Conservation (phyloP, 176 grass and related monocot genomes). For the Ampelocalamus luodianensis region DNA sequence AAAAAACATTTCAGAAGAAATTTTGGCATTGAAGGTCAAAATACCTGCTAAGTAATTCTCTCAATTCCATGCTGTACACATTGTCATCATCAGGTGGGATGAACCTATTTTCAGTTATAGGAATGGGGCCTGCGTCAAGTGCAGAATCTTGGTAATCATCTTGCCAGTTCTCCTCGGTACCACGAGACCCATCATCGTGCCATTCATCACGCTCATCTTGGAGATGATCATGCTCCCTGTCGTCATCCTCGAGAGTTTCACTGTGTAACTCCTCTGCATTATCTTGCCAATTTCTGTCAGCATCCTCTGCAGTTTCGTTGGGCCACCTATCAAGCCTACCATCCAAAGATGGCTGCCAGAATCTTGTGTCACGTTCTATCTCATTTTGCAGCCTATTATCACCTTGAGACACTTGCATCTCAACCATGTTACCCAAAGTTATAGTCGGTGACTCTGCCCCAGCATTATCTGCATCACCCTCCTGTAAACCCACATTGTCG, state of each 20-base stretch:
- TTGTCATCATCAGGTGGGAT: conserved; percentile 89
- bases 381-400: conserved; percentile 46
- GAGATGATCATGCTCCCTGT: conserved; percentile 54
- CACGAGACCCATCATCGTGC: conserved; percentile 78
- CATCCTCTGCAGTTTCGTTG: conserved; percentile 56
- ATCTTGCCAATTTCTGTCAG: conserved; percentile 66
- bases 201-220: conserved; percentile 67
- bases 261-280: conserved; percentile 55
- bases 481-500: conserved; percentile 49
- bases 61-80: conserved; percentile 95
- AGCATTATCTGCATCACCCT: conserved; percentile 32
- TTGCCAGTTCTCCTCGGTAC: conserved; percentile 80
- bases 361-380: conserved; percentile 45
- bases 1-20: conserved; percentile 4
- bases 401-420: conserved; percentile 53
- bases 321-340: conserved; percentile 62
- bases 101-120: conserved; percentile 72
- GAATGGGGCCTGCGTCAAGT: conserved; percentile 57
- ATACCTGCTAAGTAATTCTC: conserved; percentile 94
- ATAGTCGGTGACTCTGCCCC: conserved; percentile 26
- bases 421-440: conserved; percentile 33
- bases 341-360: conserved; percentile 63
- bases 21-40: conserved; percentile 22
- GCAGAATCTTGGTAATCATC: conserved; percentile 69
- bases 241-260: conserved; percentile 55